These are phyloP conservation scores for Botrytis pseudocinerea DNA, from an alignment of 2,329 filamentous ascomycete genomes.

Conservation along the genomic window DNA sequence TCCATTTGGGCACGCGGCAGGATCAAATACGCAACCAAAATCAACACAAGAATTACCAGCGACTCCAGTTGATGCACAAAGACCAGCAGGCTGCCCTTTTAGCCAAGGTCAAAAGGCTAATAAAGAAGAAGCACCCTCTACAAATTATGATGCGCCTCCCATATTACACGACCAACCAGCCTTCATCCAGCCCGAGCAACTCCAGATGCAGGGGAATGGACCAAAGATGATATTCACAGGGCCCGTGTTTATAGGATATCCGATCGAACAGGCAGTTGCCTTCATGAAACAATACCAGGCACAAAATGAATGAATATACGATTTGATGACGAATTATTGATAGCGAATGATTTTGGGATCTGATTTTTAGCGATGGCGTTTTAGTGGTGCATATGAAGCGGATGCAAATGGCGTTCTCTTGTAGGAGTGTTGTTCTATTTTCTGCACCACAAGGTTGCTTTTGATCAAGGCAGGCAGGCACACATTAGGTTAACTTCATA, in stretches of 20 bases:
- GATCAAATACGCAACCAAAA: conserved; percentile 17
- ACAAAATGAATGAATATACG: conserved; percentile 21
- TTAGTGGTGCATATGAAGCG: background rate
- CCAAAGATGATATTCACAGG: conserved; percentile 87
- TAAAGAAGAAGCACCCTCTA: conserved; percentile 21
- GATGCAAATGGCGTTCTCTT: background rate
- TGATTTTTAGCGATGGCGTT: conserved; percentile 18
- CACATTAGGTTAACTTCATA: background rate
- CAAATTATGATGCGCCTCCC: conserved; percentile 26
- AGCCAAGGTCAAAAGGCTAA: conserved; percentile 30
- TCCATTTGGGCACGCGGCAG: conserved; percentile 44
- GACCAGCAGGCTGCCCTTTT: conserved; percentile 53
- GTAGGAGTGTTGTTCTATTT: background rate
- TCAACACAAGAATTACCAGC: conserved; percentile 2
- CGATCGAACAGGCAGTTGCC: conserved; percentile 75
- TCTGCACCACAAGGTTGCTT: background rate
- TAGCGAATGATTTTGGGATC: background rate
- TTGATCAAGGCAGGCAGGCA: background rate
- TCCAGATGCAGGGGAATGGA: conserved; percentile 30
- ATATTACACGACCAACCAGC: conserved; percentile 48
- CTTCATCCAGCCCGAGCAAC: conserved; percentile 51
- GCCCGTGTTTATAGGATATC: conserved; percentile 91
- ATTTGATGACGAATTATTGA: background rate
- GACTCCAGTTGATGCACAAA: conserved; percentile 15
- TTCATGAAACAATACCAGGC: conserved; percentile 59